Base-by-base conservation (phyloP, 345 rosid species). In the Arabidopsis suecica region DNA sequence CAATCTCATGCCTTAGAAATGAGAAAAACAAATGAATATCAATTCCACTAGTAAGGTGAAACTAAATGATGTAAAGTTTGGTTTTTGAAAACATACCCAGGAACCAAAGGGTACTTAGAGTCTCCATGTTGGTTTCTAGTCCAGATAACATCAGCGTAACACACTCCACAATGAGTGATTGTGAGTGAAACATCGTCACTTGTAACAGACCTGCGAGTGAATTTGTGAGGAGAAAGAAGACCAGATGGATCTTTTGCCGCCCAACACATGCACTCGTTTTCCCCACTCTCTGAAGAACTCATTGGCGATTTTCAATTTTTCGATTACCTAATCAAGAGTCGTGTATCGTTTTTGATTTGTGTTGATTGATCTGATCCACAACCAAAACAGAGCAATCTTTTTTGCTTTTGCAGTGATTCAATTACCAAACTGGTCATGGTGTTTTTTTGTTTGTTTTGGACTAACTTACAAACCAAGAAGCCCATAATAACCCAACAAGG, bases 101-200 rank as follows among this genome's bases (percentile, higher is more conserved):
- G 97, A 77, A 95, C 87, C 77, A 95, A 40, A 75, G 99, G 99
- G 69, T 92, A 90, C 81, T 75, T 89, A 2, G 94, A 83, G 72
- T 85, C 83, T 20, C 83, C 89, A 41, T 36, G 81, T 71, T 68
- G 49, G 86, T 92, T 95, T 75, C 84, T 80, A 33, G 91, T 86
- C 97, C 96, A 88, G 54, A 77, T 40, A 72, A 86, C 83, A 82
- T 95, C 99, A 68, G 97, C 96, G 80, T 89, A 88, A 80, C 99
- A 95, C 61, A 95, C 77, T 50, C 99, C 97, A 79, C 97, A 95
- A 68, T 95, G 97, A 0, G 97, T 92, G 62, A 95, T 95, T 6
- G 79, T 82, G 48, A 95, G 11, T 5, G 90, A 89, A 74, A 95
- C 83, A 73, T 92, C 99, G 45, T 92, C 89, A 9, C 37, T 82